Evolutionary conservation across 371 early-diverging fungal species (phyloP), one percentile per base, ranked within the genome.

Genomic region (Mucor mucedo): DNA sequence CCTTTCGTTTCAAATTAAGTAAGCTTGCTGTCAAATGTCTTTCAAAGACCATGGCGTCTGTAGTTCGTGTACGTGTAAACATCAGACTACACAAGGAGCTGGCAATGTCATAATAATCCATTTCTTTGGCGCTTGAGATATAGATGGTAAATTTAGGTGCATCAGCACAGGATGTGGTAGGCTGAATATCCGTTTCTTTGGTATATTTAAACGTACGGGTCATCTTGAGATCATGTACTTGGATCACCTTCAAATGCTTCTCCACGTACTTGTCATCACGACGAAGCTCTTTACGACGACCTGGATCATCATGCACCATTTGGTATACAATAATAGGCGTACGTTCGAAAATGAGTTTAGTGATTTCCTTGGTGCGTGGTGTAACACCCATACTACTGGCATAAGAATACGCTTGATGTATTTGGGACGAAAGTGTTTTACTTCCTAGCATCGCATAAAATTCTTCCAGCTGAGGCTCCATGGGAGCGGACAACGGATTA

Each of bases 21-120:
- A 91, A 64, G 3, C 84, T 82, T 0, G 89, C 86, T 3, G 86
- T 85, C 45, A 91, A 74, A 59, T 90, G 78, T 5, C 89, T 77
- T 29, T 86, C 85, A 11, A 89, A 73, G 30, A 92, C 66, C 54
- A 91, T 79, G 6, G 87, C 79, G 63, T 92, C 91, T 54, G 88
- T 92, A 53, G 89, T 80, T 14, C 86, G 74, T 2, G 84, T 78
- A 27, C 84, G 79, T 2, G 79, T 76, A 61, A 91, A 89, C 0
- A 91, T 63, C 5, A 93, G 49, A n/a, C 54, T 49, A 41, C 87
- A 83, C 5, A 91, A 69, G 0, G 80, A 80, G 16, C 84, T 83
- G 1, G 94, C 91, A 55, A 95, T 84, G 69, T 95, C 96, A 70
- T 93, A 93, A 59, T 83, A 87, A 55, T 94, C 94, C 55, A 87